Evolutionary conservation across 768 basidiomycete genomes (phyloP).

Genomic region (Tylopilus sp.): DNA sequence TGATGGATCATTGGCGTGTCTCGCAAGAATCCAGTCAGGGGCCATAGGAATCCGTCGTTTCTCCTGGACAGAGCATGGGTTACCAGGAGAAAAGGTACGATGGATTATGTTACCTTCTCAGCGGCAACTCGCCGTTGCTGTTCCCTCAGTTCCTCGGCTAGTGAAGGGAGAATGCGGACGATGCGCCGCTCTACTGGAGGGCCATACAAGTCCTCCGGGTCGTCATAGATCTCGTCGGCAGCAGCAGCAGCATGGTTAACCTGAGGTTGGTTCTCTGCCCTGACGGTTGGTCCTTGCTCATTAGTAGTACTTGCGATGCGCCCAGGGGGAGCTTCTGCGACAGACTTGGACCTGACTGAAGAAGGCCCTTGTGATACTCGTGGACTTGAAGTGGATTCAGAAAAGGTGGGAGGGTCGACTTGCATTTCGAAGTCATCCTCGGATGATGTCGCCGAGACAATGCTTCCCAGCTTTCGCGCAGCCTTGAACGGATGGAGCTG

Average conservation of each 20-base stretch:
- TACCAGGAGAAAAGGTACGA: background rate
- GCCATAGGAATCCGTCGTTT: conserved; percentile 15
- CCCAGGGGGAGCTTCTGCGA: background rate
- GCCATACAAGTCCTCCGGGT: conserved; percentile 28
- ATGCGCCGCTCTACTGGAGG: conserved; percentile 25
- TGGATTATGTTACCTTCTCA: conserved; percentile 15
- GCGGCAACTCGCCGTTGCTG: conserved; percentile 14
- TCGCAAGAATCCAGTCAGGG: conserved; percentile 25
- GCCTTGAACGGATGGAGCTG: background rate
- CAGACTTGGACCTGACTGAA: background rate
- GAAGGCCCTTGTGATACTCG: background rate
- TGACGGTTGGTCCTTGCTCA: background rate
- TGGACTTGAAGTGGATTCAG: background rate
- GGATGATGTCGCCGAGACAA: background rate
- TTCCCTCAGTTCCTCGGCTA: conserved; percentile 25
- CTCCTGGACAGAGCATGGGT: conserved; percentile 9
- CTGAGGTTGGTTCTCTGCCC: background rate
- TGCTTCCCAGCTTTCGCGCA: background rate
- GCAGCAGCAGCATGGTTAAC: background rate
- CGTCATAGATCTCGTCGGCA: conserved; percentile 11
- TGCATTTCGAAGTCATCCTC: conserved; percentile 16
- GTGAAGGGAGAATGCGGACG: conserved; percentile 25
- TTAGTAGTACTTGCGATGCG: background rate
- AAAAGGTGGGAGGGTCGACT: background rate
- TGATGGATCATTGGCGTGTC: conserved; percentile 16